Base-by-base conservation (phyloP, 106 monocot species). In the Platanthera guangdongensis region DNA sequence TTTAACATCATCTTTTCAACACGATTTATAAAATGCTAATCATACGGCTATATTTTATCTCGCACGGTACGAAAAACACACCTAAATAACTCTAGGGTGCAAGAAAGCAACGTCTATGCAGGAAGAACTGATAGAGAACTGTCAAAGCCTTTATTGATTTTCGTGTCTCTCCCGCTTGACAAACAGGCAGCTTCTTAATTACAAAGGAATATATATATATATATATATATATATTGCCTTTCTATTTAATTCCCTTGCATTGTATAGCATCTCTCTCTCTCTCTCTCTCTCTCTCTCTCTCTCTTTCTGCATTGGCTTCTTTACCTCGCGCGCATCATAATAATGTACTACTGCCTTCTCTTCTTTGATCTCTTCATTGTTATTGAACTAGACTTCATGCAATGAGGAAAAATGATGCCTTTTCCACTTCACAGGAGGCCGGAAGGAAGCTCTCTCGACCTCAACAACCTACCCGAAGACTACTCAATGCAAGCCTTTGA, bases 381-480 rank as follows among this genome's bases (percentile, higher is more conserved):
- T 60, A 60, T 60, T 60, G 5, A 60, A 21, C n/a, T 60, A 6
- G 59, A 60, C 6, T 60, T 60, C 21, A 25, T 25, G 25, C 25
- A 60, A 9, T n/a, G 59, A 5, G 39, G 39, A 3, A 19, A 2
- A 60, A 60, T 60, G 59, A 18, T 6, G n/a, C 39, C 9, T 18
- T 65, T 65, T 62, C 62, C 18, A 48, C 55, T 21, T 75, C 79
- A 77, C 68, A 99, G 97, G 97, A 99, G 89, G 71, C 81, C 89
- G 22, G 88, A 91, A 73, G 88, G 82, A 45, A 94, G 75, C 79
- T 76, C 91, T 25, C 81, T 99, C 51, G 97, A 99, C 78, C 97
- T 99, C 74, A 99, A 99, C 85, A 99, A 94, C 82, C 78, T 94
- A 48, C 97, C 97, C 8, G 94, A 99, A 77, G 97, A 99, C 25